phyloP scores from a whole-genome alignment of 2,329 filamentous ascomycete species.

The Capronia epimyces region DNA sequence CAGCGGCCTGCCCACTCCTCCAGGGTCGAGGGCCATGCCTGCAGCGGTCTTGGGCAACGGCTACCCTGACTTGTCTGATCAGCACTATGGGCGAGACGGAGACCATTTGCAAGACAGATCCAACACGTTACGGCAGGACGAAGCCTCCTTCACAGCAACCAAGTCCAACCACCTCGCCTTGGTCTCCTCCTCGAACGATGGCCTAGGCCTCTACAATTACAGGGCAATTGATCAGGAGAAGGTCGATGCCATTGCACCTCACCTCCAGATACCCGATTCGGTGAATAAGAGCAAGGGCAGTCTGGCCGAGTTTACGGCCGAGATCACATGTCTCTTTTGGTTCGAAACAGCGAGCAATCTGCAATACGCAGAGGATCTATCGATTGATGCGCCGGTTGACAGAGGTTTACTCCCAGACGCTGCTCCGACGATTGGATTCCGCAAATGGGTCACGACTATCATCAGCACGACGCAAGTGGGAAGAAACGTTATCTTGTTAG shows the following conservation, averaged over 20 bases:
- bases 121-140: slow-evolving; percentile 2
- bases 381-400: slow-evolving; percentile 44
- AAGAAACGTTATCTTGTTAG: slow-evolving; percentile 87
- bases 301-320: slow-evolving; percentile 74
- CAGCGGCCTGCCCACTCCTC: slow-evolving; percentile 28
- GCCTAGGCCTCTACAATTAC: slow-evolving; percentile 2
- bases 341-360: slow-evolving; percentile 84
- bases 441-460: slow-evolving; percentile 89
- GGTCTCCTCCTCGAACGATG: slow-evolving; percentile 3
- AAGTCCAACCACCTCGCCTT: slow-evolving; percentile 8
- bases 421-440: slow-evolving; percentile 70
- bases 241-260: slow-evolving; percentile 41
- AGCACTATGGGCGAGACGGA: slow-evolving; percentile 7
- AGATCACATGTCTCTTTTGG: slow-evolving; percentile 97
- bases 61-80: slow-evolving; percentile 10
- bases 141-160: slow-evolving; percentile 1
- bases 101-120: background rate
- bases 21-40: slow-evolving; percentile 25
- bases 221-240: slow-evolving; percentile 12
- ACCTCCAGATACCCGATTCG: slow-evolving; percentile 65
- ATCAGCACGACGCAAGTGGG: slow-evolving; percentile 92
- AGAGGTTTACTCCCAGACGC: slow-evolving; percentile 64
- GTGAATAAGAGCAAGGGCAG: slow-evolving; percentile 72
- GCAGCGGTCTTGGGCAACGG: slow-evolving; percentile 18
- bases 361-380: slow-evolving; percentile 57